Evolutionary conservation across 768 basidiomycete species (phyloP).

Genomic region (Calocybe cyanea): DNA sequence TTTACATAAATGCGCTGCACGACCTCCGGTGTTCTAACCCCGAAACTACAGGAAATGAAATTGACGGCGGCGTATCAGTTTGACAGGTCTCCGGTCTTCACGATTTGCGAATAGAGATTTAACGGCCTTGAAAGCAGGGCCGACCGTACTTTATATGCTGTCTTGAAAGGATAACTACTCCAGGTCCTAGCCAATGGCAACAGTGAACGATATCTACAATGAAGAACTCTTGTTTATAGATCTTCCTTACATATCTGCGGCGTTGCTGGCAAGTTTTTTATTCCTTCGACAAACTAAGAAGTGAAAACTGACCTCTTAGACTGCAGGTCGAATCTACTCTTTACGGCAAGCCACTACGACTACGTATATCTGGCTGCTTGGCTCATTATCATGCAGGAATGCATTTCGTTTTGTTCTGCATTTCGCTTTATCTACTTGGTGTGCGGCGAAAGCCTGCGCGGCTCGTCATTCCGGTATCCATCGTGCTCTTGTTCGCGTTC

Average conservation of each 20-base stretch:
- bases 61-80: too few relatives aligned
- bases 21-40: too few relatives aligned
- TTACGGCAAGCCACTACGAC: slow-evolving; percentile 19
- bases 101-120: too few relatives aligned
- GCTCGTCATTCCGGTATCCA: slow-evolving; percentile 1
- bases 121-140: too few relatives aligned
- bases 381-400: slow-evolving; percentile 21
- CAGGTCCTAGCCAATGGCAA: too few relatives aligned
- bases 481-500: slow-evolving; percentile 10
- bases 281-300: not conserved
- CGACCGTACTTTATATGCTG: too few relatives aligned
- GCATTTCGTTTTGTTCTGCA: slow-evolving; percentile 25
- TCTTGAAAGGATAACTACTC: too few relatives aligned
- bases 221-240: too few relatives aligned
- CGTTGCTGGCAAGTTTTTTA: slow-evolving; percentile 1
- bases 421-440: slow-evolving; percentile 15
- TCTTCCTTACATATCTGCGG: slow-evolving; percentile 3
- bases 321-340: slow-evolving; percentile 24
- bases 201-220: too few relatives aligned
- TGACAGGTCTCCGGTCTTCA: too few relatives aligned
- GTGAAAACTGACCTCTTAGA: not conserved
- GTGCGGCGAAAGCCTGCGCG: not conserved
- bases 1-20: too few relatives aligned
- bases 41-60: too few relatives aligned
- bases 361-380: not conserved